A percentile compares a stretch with the other conserved stretches of the same genome.
phyloP scores from a whole-genome alignment of 2,329 filamentous ascomycete species.

The Geosmithia flava region DNA sequence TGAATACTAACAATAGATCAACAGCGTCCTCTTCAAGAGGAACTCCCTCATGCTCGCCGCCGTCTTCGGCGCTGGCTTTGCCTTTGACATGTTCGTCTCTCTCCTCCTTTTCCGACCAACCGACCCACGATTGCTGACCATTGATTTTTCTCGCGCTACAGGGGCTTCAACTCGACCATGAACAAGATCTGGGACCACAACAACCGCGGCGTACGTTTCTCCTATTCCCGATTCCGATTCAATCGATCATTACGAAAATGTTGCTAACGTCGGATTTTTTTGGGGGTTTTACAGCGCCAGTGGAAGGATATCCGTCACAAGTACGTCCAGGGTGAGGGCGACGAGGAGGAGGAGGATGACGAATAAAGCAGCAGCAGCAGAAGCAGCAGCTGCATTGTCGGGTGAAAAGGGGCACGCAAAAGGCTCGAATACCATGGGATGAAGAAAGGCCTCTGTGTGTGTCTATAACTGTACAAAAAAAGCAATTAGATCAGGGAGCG shows the following conservation, averaged over 20 bases:
- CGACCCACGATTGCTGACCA: background rate
- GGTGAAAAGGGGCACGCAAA: background rate
- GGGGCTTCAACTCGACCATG: constrained; percentile 70
- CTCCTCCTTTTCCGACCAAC: background rate
- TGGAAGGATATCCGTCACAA: constrained; percentile 97
- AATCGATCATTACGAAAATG: constrained; percentile 1
- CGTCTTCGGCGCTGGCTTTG: constrained; percentile 82
- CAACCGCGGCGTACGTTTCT: constrained; percentile 74
- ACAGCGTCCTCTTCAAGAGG: constrained; percentile 70
- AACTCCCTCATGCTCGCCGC: constrained; percentile 81
- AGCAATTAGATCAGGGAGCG: constrained; percentile 1
- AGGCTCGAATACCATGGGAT: constrained; percentile 1
- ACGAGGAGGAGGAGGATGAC: constrained; percentile 37
- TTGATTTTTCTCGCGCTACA: constrained; percentile 21
- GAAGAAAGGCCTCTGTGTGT: constrained; percentile 8
- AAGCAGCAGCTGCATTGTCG: background rate
- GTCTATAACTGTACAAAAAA: constrained; percentile 9
- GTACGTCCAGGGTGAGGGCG: constrained; percentile 64
- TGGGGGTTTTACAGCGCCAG: constrained; percentile 57
- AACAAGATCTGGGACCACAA: constrained; percentile 82
- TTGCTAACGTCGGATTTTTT: constrained; percentile 7
- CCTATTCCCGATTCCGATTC: background rate
- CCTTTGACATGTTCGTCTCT: constrained; percentile 74
- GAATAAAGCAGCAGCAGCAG: background rate
- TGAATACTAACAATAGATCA: constrained; percentile 3